Evolutionary conservation across 106 monocot genomes (phyloP), one percentile per base, ranked within the genome.

Genomic region (Dendrobium nobile): DNA sequence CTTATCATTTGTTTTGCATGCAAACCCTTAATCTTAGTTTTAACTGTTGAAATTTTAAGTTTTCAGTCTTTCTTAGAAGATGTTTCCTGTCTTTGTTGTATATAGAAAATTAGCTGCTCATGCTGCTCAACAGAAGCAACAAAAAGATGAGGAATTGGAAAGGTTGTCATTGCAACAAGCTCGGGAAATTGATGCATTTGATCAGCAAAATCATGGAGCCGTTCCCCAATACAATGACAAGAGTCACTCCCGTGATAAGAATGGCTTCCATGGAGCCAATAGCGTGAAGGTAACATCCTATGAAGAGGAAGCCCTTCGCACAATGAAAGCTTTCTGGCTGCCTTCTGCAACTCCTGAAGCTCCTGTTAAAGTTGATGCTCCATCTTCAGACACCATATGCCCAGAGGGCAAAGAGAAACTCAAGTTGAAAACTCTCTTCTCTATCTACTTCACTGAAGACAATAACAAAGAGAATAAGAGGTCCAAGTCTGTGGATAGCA

Each of bases 251-350:
- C 58, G 68, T 9, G 91, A 88, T 74, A 90, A 82, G 80, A 89
- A 86, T 61, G 81, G 84, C 1, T 98, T 98, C 79, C 97, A 98
- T 56, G 97, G 97, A 4, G 97, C 97, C 15, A 98, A 98, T 91
- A 95, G 94, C 11, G 97, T 98, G 41, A 98, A 92, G 82, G 84
- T 82, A 20, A 98, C 97, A 15, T 98, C 97, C 17, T 98, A 85
- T 6, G 97, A 98, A 79, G 97, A 94, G 83, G 97, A 98, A 84
- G 97, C 97, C 20, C 94, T 98, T 9, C 92, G 97, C 55, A 91
- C 85, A 42, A 98, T 98, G 97, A 98, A 95, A 83, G 97, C 97
- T 78, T 98, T 98, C 70, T 98, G 97, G 97, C 97, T 98, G 28
- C 97, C 97, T 33, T 98, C 97, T 17, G 97, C 97, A 7, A 98